Evolutionary conservation across 1,284 basidiomycete species (phyloP).

Genomic region (Apiotrichum mycotoxinovorans): DNA sequence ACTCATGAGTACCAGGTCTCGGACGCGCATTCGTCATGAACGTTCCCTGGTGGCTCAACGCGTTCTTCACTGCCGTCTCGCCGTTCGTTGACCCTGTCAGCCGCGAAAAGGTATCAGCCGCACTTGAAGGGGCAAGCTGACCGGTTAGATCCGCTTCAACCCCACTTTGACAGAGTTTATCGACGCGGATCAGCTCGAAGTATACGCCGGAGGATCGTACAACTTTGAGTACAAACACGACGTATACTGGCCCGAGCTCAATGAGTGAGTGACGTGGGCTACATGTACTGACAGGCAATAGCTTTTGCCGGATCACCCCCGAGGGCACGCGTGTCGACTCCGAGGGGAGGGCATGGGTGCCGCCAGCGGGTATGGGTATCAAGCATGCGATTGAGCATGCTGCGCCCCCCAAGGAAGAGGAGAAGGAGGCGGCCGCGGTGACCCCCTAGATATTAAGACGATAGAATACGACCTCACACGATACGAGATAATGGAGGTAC

Average conservation of each 20-base stretch:
- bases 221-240: conserved; percentile 71
- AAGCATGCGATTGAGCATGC: background rate
- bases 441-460: too few relatives aligned
- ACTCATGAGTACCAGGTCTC: conserved; percentile 51
- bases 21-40: conserved; percentile 80
- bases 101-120: conserved; percentile 80
- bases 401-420: too few relatives aligned
- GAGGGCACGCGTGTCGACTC: conserved; percentile 39
- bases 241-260: conserved; percentile 72
- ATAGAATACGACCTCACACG: too few relatives aligned
- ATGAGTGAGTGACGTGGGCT: conserved; percentile 54
- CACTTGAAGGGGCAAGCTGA: too few relatives aligned
- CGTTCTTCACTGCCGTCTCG: conserved; percentile 80
- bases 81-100: conserved; percentile 89
- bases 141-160: conserved; percentile 85
- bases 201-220: conserved; percentile 73
- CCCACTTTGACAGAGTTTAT: conserved; percentile 72
- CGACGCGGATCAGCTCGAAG: conserved; percentile 69
- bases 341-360: conserved; percentile 32
- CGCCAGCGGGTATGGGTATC: conserved; percentile 44
- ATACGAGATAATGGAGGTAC: too few relatives aligned
- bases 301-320: conserved; percentile 33
- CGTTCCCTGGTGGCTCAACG: conserved; percentile 70
- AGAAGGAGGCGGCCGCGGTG: too few relatives aligned
- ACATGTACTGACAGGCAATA: background rate